phyloP scores from a whole-genome alignment of 257 asterid genomes.

The Solanum pinnatisectum region DNA sequence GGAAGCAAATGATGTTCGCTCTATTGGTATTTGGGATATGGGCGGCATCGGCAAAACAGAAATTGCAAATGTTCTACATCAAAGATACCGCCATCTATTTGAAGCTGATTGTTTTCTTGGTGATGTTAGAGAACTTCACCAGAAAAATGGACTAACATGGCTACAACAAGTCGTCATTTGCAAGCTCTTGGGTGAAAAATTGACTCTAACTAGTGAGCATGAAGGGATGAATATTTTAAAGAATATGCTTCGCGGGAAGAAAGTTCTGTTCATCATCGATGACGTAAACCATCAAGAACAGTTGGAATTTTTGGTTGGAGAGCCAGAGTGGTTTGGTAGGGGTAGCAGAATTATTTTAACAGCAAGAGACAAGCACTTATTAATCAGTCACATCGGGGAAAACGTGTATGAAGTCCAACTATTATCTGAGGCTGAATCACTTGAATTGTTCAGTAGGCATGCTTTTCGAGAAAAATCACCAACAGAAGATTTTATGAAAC shows the following conservation, averaged over 20 bases:
- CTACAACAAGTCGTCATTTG: neutral
- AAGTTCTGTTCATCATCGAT: neutral
- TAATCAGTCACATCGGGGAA: neutral
- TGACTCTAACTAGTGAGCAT: neutral
- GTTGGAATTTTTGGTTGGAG: neutral
- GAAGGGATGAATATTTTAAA: neutral
- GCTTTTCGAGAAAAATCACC: neutral
- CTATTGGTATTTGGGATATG: no score
- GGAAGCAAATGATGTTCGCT: no score
- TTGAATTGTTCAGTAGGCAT: neutral
- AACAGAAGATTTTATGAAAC: neutral
- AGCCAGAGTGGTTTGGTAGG: neutral
- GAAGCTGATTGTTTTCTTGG: neutral
- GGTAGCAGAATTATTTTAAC: slow-evolving; percentile 1
- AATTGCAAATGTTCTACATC: no score
- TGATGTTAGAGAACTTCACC: neutral
- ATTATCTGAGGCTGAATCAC: neutral
- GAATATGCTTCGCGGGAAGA: neutral
- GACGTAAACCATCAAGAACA: neutral
- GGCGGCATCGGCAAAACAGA: no score
- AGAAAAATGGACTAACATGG: neutral
- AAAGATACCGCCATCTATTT: neutral
- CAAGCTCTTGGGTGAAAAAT: neutral
- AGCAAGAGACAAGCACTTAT: neutral
- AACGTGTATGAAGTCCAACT: neutral